phyloP scores from a whole-genome alignment of 2,329 filamentous ascomycete species.

The Alternaria sp. region DNA sequence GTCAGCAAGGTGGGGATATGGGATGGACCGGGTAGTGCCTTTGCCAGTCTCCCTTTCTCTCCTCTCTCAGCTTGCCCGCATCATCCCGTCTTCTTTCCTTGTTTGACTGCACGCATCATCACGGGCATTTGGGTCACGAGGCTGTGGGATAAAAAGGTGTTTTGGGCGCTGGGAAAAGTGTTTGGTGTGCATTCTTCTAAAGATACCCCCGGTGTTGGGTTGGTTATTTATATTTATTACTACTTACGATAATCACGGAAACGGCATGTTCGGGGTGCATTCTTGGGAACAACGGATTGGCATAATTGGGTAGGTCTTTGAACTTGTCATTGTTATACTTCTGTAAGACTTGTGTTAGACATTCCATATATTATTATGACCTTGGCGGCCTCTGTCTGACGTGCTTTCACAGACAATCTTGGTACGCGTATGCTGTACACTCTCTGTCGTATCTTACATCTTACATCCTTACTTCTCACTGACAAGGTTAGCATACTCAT shows the following conservation, averaged over 20 bases:
- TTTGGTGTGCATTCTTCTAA: background rate
- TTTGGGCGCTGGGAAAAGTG: background rate
- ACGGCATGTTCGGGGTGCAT: background rate
- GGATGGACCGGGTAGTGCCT: slow-evolving; percentile 29
- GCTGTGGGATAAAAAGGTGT: background rate
- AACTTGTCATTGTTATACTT: background rate
- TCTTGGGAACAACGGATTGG: background rate
- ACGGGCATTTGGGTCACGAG: background rate
- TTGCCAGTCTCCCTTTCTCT: background rate
- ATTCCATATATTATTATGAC: background rate
- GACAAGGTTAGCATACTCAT: background rate
- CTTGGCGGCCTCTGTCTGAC: background rate
- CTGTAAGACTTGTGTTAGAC: background rate
- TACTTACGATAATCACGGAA: background rate
- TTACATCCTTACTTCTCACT: background rate
- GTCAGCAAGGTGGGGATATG: slow-evolving; percentile 33
- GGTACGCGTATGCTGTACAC: background rate
- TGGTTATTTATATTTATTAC: background rate
- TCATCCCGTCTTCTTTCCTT: background rate
- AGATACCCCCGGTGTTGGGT: slow-evolving; percentile 6
- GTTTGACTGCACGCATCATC: background rate
- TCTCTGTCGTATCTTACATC: background rate
- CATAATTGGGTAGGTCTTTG: background rate
- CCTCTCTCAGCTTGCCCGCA: background rate
- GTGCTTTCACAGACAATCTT: too few species aligned